Evolutionary conservation across 306 rosid genomes (phyloP).

Genomic region (Vigna nakashimae): DNA sequence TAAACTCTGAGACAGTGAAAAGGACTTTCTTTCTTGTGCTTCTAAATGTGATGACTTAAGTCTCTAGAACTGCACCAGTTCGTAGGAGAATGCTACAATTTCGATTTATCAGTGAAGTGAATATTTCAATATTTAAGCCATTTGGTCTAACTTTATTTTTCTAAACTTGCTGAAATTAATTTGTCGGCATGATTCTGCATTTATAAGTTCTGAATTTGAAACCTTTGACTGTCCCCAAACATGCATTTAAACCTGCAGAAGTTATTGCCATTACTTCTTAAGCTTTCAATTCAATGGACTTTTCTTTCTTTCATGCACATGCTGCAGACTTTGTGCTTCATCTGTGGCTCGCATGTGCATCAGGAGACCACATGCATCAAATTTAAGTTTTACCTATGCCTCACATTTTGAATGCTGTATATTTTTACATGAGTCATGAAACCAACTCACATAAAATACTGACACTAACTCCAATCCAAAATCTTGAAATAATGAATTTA

Average conservation of each 20-base stretch:
- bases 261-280: no score
- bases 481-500: no score
- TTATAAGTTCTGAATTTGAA: neutral
- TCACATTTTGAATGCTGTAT: neutral
- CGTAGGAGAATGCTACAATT: neutral
- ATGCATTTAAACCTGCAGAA: neutral
- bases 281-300: neutral
- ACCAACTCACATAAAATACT: no score
- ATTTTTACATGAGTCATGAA: neutral
- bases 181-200: neutral
- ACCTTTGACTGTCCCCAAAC: constrained; percentile 3
- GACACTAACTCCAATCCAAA: no score
- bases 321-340: neutral
- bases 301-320: constrained; percentile 1
- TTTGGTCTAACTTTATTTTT: neutral
- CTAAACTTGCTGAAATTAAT: neutral
- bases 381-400: neutral
- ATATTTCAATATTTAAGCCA: neutral
- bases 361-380: neutral
- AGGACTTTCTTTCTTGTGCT: neutral
- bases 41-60: neutral
- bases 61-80: neutral
- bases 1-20: neutral
- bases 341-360: neutral
- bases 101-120: neutral